Conservation (phyloP, 176 grass and related monocot genomes). For the Aegilops tauschii region DNA sequence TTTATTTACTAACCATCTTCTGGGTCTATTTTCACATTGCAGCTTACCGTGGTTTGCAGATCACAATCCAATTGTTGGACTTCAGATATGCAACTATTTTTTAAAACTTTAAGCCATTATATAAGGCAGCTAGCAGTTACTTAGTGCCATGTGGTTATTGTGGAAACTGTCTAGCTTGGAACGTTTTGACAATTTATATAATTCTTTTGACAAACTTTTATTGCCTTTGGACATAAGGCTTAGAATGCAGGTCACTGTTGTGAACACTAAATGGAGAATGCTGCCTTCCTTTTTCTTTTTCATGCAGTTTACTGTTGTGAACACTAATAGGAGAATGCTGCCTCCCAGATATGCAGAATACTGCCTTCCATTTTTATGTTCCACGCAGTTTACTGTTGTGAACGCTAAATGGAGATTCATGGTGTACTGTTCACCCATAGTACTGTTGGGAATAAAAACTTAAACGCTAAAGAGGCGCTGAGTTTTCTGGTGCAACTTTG, state of each 20-base stretch:
- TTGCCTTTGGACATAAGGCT: conserved; percentile 40
- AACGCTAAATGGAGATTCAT: background rate
- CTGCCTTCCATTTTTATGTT: no score
- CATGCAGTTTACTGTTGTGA: no score
- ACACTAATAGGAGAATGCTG: no score
- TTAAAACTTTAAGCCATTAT: conserved; percentile 4
- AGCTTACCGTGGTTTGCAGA: conserved; percentile 22
- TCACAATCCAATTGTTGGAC: conserved; percentile 1
- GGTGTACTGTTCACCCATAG: background rate
- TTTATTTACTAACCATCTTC: conserved; percentile 25
- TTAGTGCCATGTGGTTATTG: conserved; percentile 14
- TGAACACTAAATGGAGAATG: no score
- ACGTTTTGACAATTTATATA: conserved; percentile 26
- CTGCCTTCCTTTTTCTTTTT: no score
- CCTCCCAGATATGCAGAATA: no score
- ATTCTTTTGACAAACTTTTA: conserved; percentile 38
- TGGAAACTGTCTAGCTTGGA: conserved; percentile 3
- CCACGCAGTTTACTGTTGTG: no score
- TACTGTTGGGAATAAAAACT: background rate
- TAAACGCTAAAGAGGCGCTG: conserved; percentile 12
- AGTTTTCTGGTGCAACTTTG: conserved; percentile 40
- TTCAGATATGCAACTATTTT: background rate
- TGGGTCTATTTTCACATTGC: conserved; percentile 21
- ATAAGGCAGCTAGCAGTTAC: conserved; percentile 26
- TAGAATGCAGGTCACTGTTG: background rate